Percentiles rank a stretch among this genome's conserved stretches.
Conservation (phyloP, 371 early-diverging fungal genomes). For the Thermomucor indicae-seudaticae region DNA sequence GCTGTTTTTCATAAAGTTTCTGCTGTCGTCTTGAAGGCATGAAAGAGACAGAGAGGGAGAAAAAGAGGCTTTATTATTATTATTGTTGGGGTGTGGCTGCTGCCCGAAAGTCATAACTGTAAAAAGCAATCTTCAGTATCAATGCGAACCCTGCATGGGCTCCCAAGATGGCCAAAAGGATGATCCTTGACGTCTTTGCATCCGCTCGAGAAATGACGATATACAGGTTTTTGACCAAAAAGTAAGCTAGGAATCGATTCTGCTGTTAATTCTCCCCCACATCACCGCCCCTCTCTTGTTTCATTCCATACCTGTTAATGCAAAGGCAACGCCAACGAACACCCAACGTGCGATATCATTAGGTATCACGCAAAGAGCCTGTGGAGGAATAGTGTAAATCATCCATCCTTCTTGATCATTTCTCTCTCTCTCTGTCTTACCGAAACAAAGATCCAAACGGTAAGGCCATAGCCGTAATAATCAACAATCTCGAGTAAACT, state of each 20-base stretch:
- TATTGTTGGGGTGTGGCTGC: conserved; percentile 5
- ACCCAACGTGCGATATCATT: conserved; percentile 63
- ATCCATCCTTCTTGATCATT: background rate
- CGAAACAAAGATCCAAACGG: conserved; percentile 90
- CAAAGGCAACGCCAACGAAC: conserved; percentile 60
- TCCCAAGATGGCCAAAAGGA: conserved; percentile 61
- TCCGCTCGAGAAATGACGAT: conserved; percentile 61
- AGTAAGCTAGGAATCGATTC: conserved; percentile 23
- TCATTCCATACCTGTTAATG: conserved; percentile 37
- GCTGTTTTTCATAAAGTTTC: conserved; percentile 31
- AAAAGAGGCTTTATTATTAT: no score
- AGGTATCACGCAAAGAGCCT: conserved; percentile 72
- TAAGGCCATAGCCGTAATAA: conserved; percentile 89
- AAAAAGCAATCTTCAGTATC: conserved; percentile 82
- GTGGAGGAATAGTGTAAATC: background rate
- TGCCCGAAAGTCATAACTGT: conserved; percentile 36
- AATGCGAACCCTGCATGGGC: conserved; percentile 73
- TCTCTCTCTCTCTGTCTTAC: conserved; percentile 33
- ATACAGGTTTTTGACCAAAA: conserved; percentile 55
- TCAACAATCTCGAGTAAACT: conserved; percentile 78
- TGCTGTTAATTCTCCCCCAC: background rate
- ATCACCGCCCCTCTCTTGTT: background rate
- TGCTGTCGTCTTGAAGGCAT: conserved; percentile 44
- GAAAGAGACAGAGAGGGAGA: no score
- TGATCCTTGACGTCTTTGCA: conserved; percentile 61